Evolutionary conservation across 1,284 basidiomycete genomes (phyloP).

Genomic region (Phellopilus nigrolimitatus): DNA sequence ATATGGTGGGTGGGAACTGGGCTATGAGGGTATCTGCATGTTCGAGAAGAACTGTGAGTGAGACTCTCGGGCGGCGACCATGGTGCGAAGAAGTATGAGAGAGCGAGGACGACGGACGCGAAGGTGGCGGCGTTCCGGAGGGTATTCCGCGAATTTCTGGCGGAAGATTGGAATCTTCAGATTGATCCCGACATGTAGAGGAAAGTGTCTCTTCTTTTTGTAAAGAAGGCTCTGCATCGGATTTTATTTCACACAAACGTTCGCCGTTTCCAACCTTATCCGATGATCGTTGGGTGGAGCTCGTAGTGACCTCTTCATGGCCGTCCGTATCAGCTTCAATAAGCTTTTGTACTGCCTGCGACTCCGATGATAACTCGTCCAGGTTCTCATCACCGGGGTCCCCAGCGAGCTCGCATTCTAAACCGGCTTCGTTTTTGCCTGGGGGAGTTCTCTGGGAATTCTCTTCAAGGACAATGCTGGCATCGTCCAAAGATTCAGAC

Average conservation of each 20-base stretch:
- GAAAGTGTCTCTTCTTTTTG: neutral
- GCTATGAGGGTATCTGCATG: constrained; percentile 41
- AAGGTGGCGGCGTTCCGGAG: constrained; percentile 1
- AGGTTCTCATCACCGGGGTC: neutral
- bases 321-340: no score
- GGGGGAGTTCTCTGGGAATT: constrained; percentile 25
- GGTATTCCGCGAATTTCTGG: neutral
- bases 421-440: constrained; percentile 22
- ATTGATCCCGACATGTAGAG: neutral
- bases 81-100: neutral
- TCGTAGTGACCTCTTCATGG: no score
- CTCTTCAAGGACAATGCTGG: neutral
- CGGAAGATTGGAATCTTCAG: constrained; percentile 2
- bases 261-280: no score
- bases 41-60: constrained; percentile 37
- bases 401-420: no score
- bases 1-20: constrained; percentile 42
- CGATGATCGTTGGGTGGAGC: no score
- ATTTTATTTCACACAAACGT: no score
- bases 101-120: neutral
- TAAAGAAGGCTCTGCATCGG: no score
- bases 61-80: neutral
- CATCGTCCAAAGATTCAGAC: neutral
- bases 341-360: neutral
- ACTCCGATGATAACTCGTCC: neutral